These are phyloP conservation scores for Didymella arachidicola DNA, from an alignment of 2,329 filamentous ascomycete species.

Conservation along the genomic window DNA sequence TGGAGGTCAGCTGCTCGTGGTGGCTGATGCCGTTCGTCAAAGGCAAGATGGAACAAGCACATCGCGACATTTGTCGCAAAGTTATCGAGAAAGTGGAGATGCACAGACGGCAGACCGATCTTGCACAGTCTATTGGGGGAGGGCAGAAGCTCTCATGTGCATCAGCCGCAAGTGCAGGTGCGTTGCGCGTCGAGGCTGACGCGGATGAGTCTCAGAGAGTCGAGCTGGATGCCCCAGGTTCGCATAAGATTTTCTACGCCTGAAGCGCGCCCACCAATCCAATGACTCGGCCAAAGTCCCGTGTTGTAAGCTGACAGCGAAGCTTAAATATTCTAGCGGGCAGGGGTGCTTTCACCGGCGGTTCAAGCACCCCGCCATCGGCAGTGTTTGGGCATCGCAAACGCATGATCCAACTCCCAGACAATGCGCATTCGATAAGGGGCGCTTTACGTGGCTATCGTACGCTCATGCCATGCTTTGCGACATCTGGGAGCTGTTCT, in stretches of 20 bases:
- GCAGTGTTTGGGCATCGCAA: no score
- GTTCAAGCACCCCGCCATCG: no score
- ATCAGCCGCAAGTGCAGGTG: neutral
- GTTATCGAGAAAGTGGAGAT: slow-evolving; percentile 45
- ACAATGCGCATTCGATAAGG: no score
- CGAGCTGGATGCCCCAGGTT: slow-evolving; percentile 18
- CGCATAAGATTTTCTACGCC: slow-evolving; percentile 37
- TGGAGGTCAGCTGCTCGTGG: slow-evolving; percentile 45
- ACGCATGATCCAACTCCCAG: no score
- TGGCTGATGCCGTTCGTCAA: slow-evolving; percentile 49
- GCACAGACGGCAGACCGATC: slow-evolving; percentile 27
- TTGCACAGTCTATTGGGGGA: slow-evolving; percentile 29
- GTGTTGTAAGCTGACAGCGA: no score
- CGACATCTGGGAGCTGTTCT: neutral
- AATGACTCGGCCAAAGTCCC: no score
- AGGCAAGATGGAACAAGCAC: slow-evolving; percentile 44
- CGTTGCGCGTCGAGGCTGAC: slow-evolving; percentile 19
- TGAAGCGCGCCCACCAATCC: slow-evolving; percentile 3
- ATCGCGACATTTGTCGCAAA: slow-evolving; percentile 44
- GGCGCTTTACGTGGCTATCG: neutral
- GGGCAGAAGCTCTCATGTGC: slow-evolving; percentile 20
- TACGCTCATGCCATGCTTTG: neutral
- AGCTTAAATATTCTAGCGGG: no score
- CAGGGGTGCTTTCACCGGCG: no score
- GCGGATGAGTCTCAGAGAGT: slow-evolving; percentile 24